Conservation (phyloP, 495 filamentous ascomycete species). For the Lasiosphaeria ovina region DNA sequence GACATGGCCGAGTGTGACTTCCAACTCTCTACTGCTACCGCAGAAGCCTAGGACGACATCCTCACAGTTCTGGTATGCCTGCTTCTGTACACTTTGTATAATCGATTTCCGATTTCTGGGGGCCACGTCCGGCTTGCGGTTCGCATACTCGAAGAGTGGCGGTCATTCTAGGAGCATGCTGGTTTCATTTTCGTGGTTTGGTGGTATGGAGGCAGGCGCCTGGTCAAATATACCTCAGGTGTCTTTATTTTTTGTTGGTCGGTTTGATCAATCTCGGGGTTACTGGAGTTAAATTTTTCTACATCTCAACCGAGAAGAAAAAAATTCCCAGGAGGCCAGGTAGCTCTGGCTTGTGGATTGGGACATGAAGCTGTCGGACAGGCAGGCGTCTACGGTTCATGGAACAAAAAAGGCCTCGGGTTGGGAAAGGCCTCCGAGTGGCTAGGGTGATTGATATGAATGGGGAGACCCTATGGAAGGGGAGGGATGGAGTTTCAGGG, state of each 20-base stretch:
- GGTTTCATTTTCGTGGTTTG: neutral
- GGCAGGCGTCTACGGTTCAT: no score
- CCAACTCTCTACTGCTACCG: neutral
- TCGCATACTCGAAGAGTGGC: neutral
- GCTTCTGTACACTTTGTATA: slow-evolving; percentile 15
- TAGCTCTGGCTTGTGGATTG: no score
- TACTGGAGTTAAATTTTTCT: no score
- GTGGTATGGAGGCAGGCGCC: neutral
- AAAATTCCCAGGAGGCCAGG: no score
- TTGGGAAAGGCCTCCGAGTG: no score
- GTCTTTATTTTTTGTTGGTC: neutral
- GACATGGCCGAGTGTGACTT: slow-evolving; percentile 10
- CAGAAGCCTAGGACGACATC: neutral
- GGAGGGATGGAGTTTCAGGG: no score
- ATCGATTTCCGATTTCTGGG: neutral
- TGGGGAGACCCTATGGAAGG: no score
- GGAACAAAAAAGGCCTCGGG: no score
- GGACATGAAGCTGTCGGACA: no score
- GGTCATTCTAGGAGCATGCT: neutral
- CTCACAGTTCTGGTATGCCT: neutral
- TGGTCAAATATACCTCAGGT: neutral
- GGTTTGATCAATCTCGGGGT: no score
- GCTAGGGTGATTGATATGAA: no score
- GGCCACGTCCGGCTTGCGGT: neutral
- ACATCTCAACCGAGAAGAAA: no score